Evolutionary conservation across 352 stramenopile species (phyloP).

Genomic region (Thraustotheca clavata): DNA sequence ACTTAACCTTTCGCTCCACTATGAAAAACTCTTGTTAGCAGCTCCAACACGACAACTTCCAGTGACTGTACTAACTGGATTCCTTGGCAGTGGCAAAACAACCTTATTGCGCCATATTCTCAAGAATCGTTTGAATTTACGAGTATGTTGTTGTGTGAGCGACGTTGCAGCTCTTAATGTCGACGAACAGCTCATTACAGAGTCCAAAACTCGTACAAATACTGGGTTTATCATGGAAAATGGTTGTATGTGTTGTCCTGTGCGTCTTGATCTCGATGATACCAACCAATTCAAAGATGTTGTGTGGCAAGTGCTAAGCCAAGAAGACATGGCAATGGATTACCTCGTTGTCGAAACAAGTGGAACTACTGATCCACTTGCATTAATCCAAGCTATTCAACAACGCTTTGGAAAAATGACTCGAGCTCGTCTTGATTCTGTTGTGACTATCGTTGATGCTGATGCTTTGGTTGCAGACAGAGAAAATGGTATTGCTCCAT

Average conservation of each 20-base stretch:
- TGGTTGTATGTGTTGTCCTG: constrained; percentile 95
- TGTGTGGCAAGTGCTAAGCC: constrained; percentile 46
- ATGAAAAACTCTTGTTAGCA: constrained; percentile 13
- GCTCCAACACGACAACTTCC: constrained; percentile 15
- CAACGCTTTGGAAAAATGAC: constrained; percentile 74
- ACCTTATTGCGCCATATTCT: constrained; percentile 62
- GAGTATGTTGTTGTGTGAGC: constrained; percentile 56
- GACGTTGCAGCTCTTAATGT: constrained; percentile 63
- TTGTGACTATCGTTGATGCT: constrained; percentile 68
- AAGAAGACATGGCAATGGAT: constrained; percentile 47
- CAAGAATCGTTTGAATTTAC: constrained; percentile 54
- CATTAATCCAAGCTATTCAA: constrained; percentile 53
- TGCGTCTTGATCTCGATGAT: constrained; percentile 58
- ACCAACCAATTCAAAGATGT: constrained; percentile 58
- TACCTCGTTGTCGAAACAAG: constrained; percentile 74
- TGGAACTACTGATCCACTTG: constrained; percentile 58
- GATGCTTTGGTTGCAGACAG: constrained; percentile 50
- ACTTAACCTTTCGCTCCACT: constrained; percentile 10
- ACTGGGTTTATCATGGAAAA: constrained; percentile 85
- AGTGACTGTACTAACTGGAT: constrained; percentile 18
- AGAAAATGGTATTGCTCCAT: constrained; percentile 22
- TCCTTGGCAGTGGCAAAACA: constrained; percentile 59
- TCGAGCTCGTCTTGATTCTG: constrained; percentile 61
- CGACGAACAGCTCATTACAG: constrained; percentile 50
- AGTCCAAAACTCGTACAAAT: constrained; percentile 22